Conservation (phyloP, 2,329 filamentous ascomycete genomes). For the Fusarium camptoceras region DNA sequence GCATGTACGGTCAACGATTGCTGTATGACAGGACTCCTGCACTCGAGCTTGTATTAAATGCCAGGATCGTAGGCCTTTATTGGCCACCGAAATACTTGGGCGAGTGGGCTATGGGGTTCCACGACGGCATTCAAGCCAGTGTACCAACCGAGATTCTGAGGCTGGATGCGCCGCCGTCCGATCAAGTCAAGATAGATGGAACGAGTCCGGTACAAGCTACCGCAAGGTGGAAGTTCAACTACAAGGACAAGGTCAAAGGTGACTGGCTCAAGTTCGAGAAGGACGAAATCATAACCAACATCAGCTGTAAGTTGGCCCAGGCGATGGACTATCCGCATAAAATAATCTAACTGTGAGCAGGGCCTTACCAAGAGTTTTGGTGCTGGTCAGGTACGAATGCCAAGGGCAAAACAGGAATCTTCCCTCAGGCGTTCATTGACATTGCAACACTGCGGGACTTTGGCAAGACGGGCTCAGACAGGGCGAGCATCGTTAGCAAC, state of each 20-base stretch:
- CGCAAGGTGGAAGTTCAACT: conserved; percentile 65
- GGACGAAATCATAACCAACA: conserved; percentile 75
- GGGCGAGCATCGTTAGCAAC: conserved; percentile 49
- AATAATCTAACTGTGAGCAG: conserved; percentile 46
- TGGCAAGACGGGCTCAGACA: conserved; percentile 43
- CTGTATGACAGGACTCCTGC: conserved; percentile 59
- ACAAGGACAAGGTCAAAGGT: conserved; percentile 55
- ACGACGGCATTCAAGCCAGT: conserved; percentile 64
- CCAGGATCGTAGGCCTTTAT: conserved; percentile 62
- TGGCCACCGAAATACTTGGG: conserved; percentile 65
- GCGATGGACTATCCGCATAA: neutral
- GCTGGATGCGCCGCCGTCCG: conserved; percentile 60
- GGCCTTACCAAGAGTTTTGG: conserved; percentile 63
- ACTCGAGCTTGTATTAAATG: conserved; percentile 61
- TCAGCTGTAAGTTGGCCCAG: conserved; percentile 59
- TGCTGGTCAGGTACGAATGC: conserved; percentile 67
- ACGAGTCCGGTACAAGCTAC: conserved; percentile 62
- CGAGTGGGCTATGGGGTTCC: conserved; percentile 69
- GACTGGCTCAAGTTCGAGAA: conserved; percentile 73
- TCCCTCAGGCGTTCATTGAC: conserved; percentile 64
- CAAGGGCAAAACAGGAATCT: conserved; percentile 65
- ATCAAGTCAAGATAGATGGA: conserved; percentile 60
- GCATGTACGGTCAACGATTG: conserved; percentile 59
- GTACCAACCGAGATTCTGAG: conserved; percentile 62
- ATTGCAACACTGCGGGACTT: conserved; percentile 57